Conservation (phyloP, 2,329 filamentous ascomycete genomes). For the Sphaceloma murrayae region DNA sequence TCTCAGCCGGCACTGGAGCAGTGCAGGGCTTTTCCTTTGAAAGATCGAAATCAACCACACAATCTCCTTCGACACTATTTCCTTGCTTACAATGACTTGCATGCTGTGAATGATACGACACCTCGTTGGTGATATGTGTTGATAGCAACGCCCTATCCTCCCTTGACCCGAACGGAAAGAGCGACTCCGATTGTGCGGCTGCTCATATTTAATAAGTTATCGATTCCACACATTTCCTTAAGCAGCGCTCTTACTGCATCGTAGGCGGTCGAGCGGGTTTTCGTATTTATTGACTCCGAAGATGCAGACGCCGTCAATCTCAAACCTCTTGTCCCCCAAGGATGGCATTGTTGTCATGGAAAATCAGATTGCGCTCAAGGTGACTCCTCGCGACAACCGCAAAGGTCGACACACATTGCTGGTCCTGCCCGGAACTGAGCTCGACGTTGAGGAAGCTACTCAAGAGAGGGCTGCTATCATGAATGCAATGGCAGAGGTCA, state of each 20-base stretch:
- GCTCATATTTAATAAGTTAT: too few relatives aligned
- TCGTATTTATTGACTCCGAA: background rate
- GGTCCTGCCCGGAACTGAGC: conserved; percentile 1
- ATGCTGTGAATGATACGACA: background rate
- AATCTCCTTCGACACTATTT: conserved; percentile 7
- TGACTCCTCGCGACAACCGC: conserved; percentile 9
- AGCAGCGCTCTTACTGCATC: too few relatives aligned
- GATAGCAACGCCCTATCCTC: background rate
- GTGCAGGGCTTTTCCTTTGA: conserved; percentile 13
- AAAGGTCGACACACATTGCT: conserved; percentile 12
- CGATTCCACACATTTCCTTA: too few relatives aligned
- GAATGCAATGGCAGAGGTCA: background rate
- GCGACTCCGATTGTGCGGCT: too few relatives aligned
- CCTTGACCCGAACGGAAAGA: background rate
- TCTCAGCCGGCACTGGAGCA: background rate
- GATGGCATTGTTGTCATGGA: background rate
- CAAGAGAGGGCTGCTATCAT: background rate
- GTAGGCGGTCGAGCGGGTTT: too few relatives aligned
- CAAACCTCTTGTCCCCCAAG: background rate
- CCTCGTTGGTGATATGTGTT: background rate
- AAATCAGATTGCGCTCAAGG: conserved; percentile 10
- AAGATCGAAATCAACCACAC: conserved; percentile 10
- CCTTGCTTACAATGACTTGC: background rate
- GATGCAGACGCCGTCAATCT: background rate
- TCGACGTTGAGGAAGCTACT: background rate